Evolutionary conservation across 805 yeast species (phyloP).

Genomic region (Blastobotrys robertii): DNA sequence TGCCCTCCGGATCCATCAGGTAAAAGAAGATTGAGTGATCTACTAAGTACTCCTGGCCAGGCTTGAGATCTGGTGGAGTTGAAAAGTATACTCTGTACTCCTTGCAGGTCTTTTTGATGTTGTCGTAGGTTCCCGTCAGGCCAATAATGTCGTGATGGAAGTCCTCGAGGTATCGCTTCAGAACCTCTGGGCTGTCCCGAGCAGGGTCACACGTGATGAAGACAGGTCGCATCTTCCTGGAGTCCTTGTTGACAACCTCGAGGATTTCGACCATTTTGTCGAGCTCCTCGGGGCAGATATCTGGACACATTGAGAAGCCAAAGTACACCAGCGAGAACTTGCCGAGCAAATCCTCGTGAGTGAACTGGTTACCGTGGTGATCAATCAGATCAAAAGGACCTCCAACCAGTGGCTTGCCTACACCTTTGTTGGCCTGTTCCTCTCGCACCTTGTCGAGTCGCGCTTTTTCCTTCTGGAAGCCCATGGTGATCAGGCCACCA

Average conservation of each 20-base stretch:
- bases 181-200: conserved; percentile 78
- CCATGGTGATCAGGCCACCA: conserved; percentile 64
- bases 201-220: conserved; percentile 97
- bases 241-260: conserved; percentile 48
- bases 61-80: conserved; percentile 90
- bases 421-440: conserved; percentile 76
- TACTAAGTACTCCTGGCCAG: conserved; percentile 93
- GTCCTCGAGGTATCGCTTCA: conserved; percentile 74
- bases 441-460: conserved; percentile 63
- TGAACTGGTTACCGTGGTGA: conserved; percentile 59
- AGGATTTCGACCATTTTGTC: conserved; percentile 76
- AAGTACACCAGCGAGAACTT: conserved; percentile 82
- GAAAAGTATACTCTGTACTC: conserved; percentile 90
- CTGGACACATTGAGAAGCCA: conserved; percentile 97
- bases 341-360: conserved; percentile 66
- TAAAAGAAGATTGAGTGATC: conserved; percentile 97
- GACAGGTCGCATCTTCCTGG: conserved; percentile 54
- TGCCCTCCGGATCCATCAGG: conserved; percentile 97
- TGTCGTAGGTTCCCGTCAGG: conserved; percentile 82
- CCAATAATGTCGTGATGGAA: conserved; percentile 89
- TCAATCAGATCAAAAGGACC: conserved; percentile 77
- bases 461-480: conserved; percentile 68
- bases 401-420: conserved; percentile 89
- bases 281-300: conserved; percentile 95
- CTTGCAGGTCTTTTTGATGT: conserved; percentile 77